Evolutionary conservation across 1,139 yeast species (phyloP), one percentile per base, ranked within the genome.

Genomic region (Eremothecium sinecaudum): DNA sequence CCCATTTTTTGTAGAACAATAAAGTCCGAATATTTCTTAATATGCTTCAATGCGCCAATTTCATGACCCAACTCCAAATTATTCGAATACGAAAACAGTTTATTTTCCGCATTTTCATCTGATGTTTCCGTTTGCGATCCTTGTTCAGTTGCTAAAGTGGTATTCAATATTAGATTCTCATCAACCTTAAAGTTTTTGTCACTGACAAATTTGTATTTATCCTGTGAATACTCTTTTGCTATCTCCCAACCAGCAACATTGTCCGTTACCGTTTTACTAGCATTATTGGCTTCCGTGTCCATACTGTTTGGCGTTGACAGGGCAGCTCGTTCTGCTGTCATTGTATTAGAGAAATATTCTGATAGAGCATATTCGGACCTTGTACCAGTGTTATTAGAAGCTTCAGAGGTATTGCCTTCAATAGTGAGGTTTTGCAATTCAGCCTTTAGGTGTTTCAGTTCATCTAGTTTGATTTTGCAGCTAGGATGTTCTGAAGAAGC

Each of bases 1-100:
- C 98, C 98, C 76, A 90, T 73, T 42, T 78, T 75, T 52, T 81
- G 79, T 29, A 83, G 37, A 1, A 82, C 71, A 3, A 63, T 61
- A 50, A 83, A 90, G 53, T 86, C 94, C 0, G 69, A 55, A 43
- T 83, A 71, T 42, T 74, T 73, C 54, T 83, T 83, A 20, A 71
- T 71, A 42, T 86, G 64, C 51, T 82, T 66, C 37, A 64, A 63
- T 8, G 62, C 58, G 1, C 92, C 92, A 39, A 79, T 74, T 20
- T 31, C 37, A 15, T 21, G 26, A n/a, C n/a, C n/a, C n/a, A n/a
- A n/a, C 15, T 34, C 28, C 3, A 21, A 21, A 4, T n/a, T 10
- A 12, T 3, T 27, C 11, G n/a, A n/a, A 4, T 16, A 27, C 11
- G 22, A 15, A 3, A 21, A 14, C 9, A 18, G 10, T 4, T 14